Conservation (phyloP, 805 yeast genomes). For the Cyberlindnera mrakii region DNA sequence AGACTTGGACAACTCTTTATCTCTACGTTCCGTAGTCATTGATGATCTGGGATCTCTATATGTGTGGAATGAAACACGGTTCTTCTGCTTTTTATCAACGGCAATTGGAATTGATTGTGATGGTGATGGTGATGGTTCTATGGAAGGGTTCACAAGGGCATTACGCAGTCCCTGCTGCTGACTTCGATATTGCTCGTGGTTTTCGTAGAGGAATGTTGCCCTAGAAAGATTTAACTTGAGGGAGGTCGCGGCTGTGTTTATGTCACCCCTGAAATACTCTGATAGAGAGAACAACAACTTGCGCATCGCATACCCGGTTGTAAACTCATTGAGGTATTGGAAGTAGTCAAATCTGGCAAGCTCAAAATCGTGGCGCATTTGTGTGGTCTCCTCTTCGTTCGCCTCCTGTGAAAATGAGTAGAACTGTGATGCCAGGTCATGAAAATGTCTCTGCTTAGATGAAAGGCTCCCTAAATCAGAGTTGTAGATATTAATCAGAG, state of each 20-base stretch:
- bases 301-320: conserved; percentile 20
- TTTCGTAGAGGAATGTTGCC: conserved; percentile 10
- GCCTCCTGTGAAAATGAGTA: background rate
- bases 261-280: conserved; percentile 4
- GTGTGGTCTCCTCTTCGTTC: background rate
- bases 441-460: conserved; percentile 8
- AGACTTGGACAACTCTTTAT: background rate
- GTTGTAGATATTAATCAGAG: conserved; percentile 14
- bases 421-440: conserved; percentile 9
- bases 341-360: conserved; percentile 40
- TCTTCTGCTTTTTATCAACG: background rate
- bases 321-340: conserved; percentile 30
- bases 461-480: conserved; percentile 15
- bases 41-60: background rate
- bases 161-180: conserved; percentile 7
- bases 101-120: background rate
- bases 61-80: no score
- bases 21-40: background rate
- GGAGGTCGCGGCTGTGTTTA: background rate
- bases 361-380: conserved; percentile 35
- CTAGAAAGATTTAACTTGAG: conserved; percentile 2
- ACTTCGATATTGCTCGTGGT: conserved; percentile 8
- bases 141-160: background rate
- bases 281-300: conserved; percentile 10
- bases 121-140: background rate